Evolutionary conservation across 805 yeast genomes (phyloP), one percentile per base, ranked within the genome.

Genomic region (Candida pseudoglaebosa): DNA sequence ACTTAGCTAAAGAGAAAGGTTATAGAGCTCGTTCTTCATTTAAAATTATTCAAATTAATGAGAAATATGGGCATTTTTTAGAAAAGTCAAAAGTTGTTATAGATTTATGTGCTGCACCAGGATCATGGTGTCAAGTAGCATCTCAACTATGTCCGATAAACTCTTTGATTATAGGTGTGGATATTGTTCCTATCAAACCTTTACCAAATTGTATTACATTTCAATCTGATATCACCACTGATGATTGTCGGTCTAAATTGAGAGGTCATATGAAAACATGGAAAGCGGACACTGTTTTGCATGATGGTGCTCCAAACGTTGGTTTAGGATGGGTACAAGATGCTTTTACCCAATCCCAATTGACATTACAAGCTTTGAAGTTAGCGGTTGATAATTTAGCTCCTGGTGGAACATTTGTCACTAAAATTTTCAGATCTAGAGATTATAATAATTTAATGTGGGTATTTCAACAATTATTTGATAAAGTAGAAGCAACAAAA

Each of bases 281-380:
- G 97, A 93, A 93, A 54, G 99, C 98, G 1, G 98, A 93, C 58
- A 87, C 95, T 0, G 98, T 93, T 14, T 69, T 93, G 57, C 99
- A 93, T 65, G 99, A 93, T 75, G 99, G 99, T 82, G 99, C 99
- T 20, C 99, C 99, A 21, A 93, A 93, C 57, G 98, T 93, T 53
- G 99, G 99, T 82, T 75, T 93, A 56, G 95, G 96, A n/a, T 93
- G 99, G 99, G 93, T 86, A 15, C 99, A 93, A 64, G 99, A 93
- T 78, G 99, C 99, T 1, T 93, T 87, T 67, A 88, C 98, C 1
- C 99, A 93, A 68, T 88, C 96, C 19, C 98, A 91, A 57, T 78
- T 93, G 51, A 95, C 96, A 21, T 70, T 93, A 49, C 96, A 90
- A 68, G 95, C 98, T 22, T 72, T 93, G 54, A 88, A 83, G 60